These are phyloP conservation scores for Xylaria sp. DNA, from an alignment of 2,329 filamentous ascomycete genomes.

Conservation along the genomic window DNA sequence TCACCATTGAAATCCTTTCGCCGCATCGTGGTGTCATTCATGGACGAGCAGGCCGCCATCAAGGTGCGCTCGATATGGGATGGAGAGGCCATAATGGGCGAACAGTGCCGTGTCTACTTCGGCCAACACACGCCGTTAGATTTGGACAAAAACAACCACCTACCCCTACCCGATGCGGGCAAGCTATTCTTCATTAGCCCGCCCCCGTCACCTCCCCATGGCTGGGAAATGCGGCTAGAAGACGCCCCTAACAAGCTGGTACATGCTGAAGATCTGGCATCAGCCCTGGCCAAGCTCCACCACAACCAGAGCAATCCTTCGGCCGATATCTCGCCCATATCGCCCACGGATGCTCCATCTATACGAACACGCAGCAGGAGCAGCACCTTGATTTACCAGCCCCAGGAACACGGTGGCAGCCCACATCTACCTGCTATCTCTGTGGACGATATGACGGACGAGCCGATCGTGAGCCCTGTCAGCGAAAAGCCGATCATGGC, in stretches of 20 bases:
- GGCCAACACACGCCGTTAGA: conserved; percentile 70
- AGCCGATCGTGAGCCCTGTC: conserved; percentile 54
- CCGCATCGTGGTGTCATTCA: conserved; percentile 84
- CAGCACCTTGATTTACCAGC: conserved; percentile 74
- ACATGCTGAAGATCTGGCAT: conserved; percentile 75
- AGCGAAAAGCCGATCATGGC: conserved; percentile 63
- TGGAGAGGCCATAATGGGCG: conserved; percentile 77
- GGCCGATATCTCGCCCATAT: conserved; percentile 49
- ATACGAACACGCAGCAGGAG: conserved; percentile 65
- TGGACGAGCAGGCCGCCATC: conserved; percentile 74
- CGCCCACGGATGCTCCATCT: conserved; percentile 54
- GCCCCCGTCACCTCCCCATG: conserved; percentile 74
- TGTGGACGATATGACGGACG: conserved; percentile 74
- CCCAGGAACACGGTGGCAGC: conserved; percentile 64
- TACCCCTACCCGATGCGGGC: conserved; percentile 74
- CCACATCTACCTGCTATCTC: conserved; percentile 72
- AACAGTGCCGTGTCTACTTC: conserved; percentile 75
- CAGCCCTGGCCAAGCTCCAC: conserved; percentile 72
- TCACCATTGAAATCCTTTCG: conserved; percentile 84
- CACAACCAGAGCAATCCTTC: conserved; percentile 51
- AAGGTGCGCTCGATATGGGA: conserved; percentile 78
- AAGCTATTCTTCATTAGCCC: conserved; percentile 80
- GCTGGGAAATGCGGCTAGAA: conserved; percentile 75
- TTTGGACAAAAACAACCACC: conserved; percentile 63
- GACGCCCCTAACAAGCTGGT: conserved; percentile 77